phyloP scores from a whole-genome alignment of 2,329 filamentous ascomycete genomes.

The Hyphodiscus sp. region DNA sequence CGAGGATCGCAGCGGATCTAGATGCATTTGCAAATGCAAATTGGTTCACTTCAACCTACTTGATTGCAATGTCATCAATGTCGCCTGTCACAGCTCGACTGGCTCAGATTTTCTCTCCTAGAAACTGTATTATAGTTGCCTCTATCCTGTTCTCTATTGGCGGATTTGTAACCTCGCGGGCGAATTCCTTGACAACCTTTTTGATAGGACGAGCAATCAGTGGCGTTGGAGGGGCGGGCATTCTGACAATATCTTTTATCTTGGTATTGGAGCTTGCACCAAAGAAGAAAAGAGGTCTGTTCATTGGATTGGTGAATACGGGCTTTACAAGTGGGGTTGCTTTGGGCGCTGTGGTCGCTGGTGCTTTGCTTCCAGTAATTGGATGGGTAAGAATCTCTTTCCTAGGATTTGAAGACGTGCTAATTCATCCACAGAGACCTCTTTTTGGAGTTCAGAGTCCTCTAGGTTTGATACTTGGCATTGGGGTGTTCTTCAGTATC shows the following conservation, averaged over 20 bases:
- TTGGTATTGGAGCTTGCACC: conserved; percentile 68
- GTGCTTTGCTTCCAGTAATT: conserved; percentile 52
- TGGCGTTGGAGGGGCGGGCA: conserved; percentile 63
- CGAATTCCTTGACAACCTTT: conserved; percentile 54
- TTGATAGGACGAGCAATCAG: conserved; percentile 61
- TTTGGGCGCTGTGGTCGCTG: conserved; percentile 64
- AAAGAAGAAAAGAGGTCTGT: conserved; percentile 61
- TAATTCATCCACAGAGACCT: conserved; percentile 46
- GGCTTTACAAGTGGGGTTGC: conserved; percentile 67
- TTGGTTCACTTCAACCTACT: conserved; percentile 77
- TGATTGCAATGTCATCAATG: conserved; percentile 54
- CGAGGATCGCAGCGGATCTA: conserved; percentile 66
- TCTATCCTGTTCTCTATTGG: conserved; percentile 55
- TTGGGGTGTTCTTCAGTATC: conserved; percentile 58
- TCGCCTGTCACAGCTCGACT: conserved; percentile 67
- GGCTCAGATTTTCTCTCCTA: conserved; percentile 65
- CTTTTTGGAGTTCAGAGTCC: conserved; percentile 71
- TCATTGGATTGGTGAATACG: conserved; percentile 67
- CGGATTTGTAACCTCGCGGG: conserved; percentile 55
- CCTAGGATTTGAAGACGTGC: background rate
- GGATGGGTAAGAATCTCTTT: conserved; percentile 57
- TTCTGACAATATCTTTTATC: conserved; percentile 68
- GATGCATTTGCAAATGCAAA: conserved; percentile 65
- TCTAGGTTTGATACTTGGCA: conserved; percentile 52
- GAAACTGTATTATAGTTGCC: conserved; percentile 56